These are phyloP conservation scores for Calocera viscosa DNA, from an alignment of 768 basidiomycete species.

Conservation along the genomic window DNA sequence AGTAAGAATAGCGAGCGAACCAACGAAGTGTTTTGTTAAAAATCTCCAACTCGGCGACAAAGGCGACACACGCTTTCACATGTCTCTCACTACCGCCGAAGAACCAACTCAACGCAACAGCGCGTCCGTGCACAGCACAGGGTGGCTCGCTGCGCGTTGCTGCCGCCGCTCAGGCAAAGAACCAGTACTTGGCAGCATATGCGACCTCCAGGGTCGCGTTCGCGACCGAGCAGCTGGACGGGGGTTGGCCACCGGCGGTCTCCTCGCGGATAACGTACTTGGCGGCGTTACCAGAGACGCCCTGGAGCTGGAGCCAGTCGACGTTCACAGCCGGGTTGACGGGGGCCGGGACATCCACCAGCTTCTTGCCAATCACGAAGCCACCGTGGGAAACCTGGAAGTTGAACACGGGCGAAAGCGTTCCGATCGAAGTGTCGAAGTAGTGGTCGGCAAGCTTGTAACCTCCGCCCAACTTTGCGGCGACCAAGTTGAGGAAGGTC, in stretches of 20 bases:
- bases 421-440: background rate
- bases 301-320: conserved; percentile 43
- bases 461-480: background rate
- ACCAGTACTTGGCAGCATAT: conserved; percentile 25
- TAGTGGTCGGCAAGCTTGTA: conserved; percentile 7
- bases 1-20: too few species aligned
- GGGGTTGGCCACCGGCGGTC: conserved; percentile 47
- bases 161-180: conserved; percentile 20
- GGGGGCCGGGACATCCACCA: background rate
- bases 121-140: too few species aligned
- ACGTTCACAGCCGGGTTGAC: conserved; percentile 30
- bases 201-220: conserved; percentile 20
- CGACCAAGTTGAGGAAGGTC: background rate
- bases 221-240: conserved; percentile 33
- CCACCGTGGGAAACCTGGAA: conserved; percentile 1
- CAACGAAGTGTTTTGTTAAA: too few species aligned
- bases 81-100: too few species aligned
- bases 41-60: too few species aligned
- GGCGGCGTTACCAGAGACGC: conserved; percentile 39
- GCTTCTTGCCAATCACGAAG: conserved; percentile 6
- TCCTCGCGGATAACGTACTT: conserved; percentile 40
- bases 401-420: background rate
- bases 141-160: too few species aligned
- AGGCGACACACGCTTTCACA: too few species aligned
- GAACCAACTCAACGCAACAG: too few species aligned